These are phyloP conservation scores for Paracoccidioides lutzii DNA, from an alignment of 2,329 filamentous ascomycete genomes.

Conservation along the genomic window DNA sequence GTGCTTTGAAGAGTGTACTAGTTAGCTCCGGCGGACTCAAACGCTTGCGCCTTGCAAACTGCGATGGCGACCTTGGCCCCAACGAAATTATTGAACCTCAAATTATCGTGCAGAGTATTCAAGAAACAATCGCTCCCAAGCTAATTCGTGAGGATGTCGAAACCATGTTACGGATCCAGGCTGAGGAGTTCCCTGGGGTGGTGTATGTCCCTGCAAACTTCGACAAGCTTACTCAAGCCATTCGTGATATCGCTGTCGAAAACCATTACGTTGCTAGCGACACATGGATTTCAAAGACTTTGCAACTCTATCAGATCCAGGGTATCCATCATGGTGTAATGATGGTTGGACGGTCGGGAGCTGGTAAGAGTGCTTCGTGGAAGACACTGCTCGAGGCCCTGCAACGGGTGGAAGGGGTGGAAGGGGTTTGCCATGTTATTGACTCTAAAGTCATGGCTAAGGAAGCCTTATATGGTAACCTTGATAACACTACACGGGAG, in stretches of 20 bases:
- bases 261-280: conserved; percentile 83
- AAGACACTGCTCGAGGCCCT: conserved; percentile 80
- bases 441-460: conserved; percentile 99
- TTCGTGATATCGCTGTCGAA: conserved; percentile 69
- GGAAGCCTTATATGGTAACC: conserved; percentile 85
- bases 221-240: conserved; percentile 63
- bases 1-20: conserved; percentile 94
- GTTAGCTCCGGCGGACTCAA: conserved; percentile 96
- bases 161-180: conserved; percentile 72
- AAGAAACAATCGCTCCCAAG: conserved; percentile 96
- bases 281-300: conserved; percentile 91
- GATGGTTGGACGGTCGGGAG: conserved; percentile 98
- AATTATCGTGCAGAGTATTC: conserved; percentile 95
- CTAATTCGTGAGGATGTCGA: conserved; percentile 86
- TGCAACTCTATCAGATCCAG: conserved; percentile 97
- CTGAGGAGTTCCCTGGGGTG: conserved; percentile 78
- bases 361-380: conserved; percentile 94
- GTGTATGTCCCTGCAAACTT: conserved; percentile 85
- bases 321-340: conserved; percentile 98
- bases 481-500: conserved; percentile 93
- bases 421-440: conserved; percentile 94
- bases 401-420: conserved; percentile 77
- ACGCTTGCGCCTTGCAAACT: conserved; percentile 57
- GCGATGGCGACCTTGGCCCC: conserved; percentile 45
- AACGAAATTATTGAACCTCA: conserved; percentile 79